Evolutionary conservation across 768 basidiomycete genomes (phyloP).

Genomic region (Termitomyces sp.): DNA sequence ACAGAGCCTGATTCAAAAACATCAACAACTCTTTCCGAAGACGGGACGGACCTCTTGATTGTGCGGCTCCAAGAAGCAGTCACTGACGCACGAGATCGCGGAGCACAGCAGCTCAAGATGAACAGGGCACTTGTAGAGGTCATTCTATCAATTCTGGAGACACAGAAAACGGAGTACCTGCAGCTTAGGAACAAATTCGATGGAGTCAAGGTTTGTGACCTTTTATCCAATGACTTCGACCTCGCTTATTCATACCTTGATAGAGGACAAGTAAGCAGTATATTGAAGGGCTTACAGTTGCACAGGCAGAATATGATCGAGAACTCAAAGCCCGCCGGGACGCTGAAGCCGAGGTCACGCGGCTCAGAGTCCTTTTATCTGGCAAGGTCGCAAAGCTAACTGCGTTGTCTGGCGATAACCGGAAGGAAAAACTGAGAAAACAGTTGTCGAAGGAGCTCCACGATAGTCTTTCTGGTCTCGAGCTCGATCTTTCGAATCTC

Average conservation of each 20-base stretch:
- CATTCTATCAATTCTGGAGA: constrained; percentile 63
- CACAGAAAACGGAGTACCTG: constrained; percentile 53
- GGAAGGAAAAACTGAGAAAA: constrained; percentile 74
- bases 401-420: constrained; percentile 77
- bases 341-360: constrained; percentile 88
- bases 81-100: constrained; percentile 54
- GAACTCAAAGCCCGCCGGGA: constrained; percentile 87
- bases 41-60: constrained; percentile 42
- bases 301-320: constrained; percentile 91
- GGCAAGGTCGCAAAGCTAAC: constrained; percentile 87
- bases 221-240: neutral
- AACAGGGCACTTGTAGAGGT: constrained; percentile 73
- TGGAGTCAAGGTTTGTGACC: constrained; percentile 71
- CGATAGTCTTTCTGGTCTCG: constrained; percentile 72
- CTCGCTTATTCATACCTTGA: constrained; percentile 3
- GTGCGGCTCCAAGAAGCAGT: constrained; percentile 59
- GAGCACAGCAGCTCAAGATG: constrained; percentile 58
- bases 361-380: constrained; percentile 79
- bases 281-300: constrained; percentile 88
- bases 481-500: constrained; percentile 82
- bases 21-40: constrained; percentile 23
- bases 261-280: constrained; percentile 91
- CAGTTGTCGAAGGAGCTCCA: constrained; percentile 77
- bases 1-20: constrained; percentile 36
- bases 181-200: constrained; percentile 77